Conservation (phyloP, 2,329 filamentous ascomycete genomes). For the Diplodia intermedia region DNA sequence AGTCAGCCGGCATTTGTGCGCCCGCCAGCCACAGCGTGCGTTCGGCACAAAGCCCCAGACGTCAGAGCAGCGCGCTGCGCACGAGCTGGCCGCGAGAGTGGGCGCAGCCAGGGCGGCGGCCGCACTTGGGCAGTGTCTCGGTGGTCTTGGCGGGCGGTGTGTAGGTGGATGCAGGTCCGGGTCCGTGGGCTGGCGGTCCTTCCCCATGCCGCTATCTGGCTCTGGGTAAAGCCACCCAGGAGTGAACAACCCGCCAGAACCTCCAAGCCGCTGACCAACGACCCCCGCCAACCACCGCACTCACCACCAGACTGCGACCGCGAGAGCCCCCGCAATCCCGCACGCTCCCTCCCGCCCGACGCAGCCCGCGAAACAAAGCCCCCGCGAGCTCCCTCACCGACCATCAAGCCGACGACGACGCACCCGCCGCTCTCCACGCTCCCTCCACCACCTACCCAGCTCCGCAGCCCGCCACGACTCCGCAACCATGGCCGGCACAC, state of each 20-base stretch:
- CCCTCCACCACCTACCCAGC: conserved; percentile 30
- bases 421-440: conserved; percentile 36
- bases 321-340: conserved; percentile 12
- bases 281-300: conserved; percentile 10
- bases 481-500: conserved; percentile 83
- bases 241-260: conserved; percentile 28
- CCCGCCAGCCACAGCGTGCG: conserved; percentile 7
- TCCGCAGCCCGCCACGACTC: conserved; percentile 26
- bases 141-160: conserved; percentile 26
- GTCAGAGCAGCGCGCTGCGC: neutral
- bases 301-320: neutral
- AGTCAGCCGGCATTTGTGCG: conserved; percentile 3
- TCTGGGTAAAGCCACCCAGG: conserved; percentile 31
- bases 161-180: conserved; percentile 24
- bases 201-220: conserved; percentile 31
- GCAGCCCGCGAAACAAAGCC: conserved; percentile 12
- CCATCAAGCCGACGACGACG: conserved; percentile 34
- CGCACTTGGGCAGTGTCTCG: conserved; percentile 27
- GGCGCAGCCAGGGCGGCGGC: neutral
- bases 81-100: neutral
- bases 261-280: neutral
- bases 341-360: conserved; percentile 12
- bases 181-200: conserved; percentile 21
- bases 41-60: neutral
- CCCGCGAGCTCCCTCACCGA: conserved; percentile 27